phyloP scores from a whole-genome alignment of 1,139 yeast genomes.

The Lizanozyma gosingica region DNA sequence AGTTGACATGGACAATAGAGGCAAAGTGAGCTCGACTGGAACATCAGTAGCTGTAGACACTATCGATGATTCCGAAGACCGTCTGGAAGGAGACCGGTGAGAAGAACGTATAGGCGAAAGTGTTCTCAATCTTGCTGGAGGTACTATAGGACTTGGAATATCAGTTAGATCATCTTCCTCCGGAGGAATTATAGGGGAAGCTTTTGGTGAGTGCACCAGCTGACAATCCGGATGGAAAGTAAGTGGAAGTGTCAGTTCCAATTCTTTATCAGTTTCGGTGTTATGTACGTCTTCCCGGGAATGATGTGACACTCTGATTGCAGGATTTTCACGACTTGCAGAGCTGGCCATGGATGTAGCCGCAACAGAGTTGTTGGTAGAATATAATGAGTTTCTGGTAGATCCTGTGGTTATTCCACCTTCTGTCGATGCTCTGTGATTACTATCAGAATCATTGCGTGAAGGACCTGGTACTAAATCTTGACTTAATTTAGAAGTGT shows the following conservation, averaged over 20 bases:
- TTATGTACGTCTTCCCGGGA: no score
- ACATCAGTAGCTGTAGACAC: constrained; percentile 12
- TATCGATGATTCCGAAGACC: constrained; percentile 19
- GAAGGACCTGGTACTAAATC: no score
- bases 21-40: constrained; percentile 31
- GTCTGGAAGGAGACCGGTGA: constrained; percentile 10
- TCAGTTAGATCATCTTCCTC: constrained; percentile 14
- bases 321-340: not conserved
- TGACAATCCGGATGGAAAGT: no score
- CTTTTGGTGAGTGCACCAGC: no score
- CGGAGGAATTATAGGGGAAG: not conserved
- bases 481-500: no score
- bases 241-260: no score
- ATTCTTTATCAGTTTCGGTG: no score
- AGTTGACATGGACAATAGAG: constrained; percentile 25
- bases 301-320: not conserved
- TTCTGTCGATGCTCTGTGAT: no score
- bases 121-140: constrained; percentile 1
- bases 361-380: not conserved
- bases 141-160: constrained; percentile 1
- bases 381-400: no score
- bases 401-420: no score
- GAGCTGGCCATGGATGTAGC: constrained; percentile 1
- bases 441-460: no score
- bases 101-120: constrained; percentile 1